Evolutionary conservation across 495 filamentous ascomycete genomes (phyloP), one percentile per base, ranked within the genome.

Genomic region (Jackrogersella multiformis): DNA sequence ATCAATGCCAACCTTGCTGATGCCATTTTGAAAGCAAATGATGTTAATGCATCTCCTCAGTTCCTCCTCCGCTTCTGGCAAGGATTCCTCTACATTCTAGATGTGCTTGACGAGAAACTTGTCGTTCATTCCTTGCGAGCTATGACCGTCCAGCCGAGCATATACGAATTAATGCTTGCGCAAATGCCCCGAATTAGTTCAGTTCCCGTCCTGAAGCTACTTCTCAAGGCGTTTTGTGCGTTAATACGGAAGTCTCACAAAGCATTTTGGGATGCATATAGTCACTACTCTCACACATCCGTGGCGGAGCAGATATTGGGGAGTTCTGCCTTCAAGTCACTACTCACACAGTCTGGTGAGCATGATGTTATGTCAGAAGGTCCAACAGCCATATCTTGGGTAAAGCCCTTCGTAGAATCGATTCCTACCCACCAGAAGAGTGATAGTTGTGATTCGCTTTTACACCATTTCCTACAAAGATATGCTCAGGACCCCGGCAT

Each of bases 241-340:
- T 81, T 97, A 12, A 77, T 97, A 41, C 85, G 88, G 57, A 90
- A 90, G 59, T 89, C 91, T 0, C 84, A 91, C 0, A 84, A 82
- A 41, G 89, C 90, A 57, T 96, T 96, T 69, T 97, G 93, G 93
- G 88, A 89, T 64, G 90, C 92, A 1, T 90, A 92, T 80, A 90
- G 90, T 28, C 83, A 89, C 13, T 90, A 93, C 44, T 89, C 90
- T 1, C 89, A 92, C 5, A 86, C 87, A 28, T 82, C 86, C 24
- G 81, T 96, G 38, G 85, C 90, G 46, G 91, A 96, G 64, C 86
- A 90, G 52, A 86, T 95, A 45, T 89, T 94, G 72, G 85, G 85
- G 52, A 92, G 88, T 66, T 85, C 87, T 15, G 86, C 87, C 32
- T 89, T 92, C 63, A 82, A 85, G 39, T 74, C 80, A 15, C 82